These are phyloP conservation scores for Calonectria crousiana DNA, from an alignment of 2,329 filamentous ascomycete species.

Conservation along the genomic window DNA sequence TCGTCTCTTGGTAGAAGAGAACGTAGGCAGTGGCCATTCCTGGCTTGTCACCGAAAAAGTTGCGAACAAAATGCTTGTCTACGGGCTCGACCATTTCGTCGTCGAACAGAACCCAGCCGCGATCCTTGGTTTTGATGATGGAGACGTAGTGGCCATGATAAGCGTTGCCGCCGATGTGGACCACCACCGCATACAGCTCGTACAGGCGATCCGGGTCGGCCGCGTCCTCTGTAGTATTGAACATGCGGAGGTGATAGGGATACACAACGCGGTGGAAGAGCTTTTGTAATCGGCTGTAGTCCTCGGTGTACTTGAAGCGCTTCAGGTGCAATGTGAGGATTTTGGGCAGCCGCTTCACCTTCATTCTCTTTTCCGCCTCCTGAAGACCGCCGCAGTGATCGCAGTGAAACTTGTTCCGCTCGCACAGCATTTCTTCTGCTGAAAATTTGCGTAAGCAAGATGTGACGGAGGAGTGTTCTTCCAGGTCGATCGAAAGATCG, in stretches of 20 bases:
- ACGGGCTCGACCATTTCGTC: conserved; percentile 99
- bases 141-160: conserved; percentile 98
- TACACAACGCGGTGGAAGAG: conserved; percentile 97
- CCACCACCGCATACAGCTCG: conserved; percentile 95
- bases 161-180: conserved; percentile 96
- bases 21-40: conserved; percentile 96
- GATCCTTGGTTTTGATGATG: conserved; percentile 96
- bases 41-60: conserved; percentile 95
- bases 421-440: conserved; percentile 97
- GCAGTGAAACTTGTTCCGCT: conserved; percentile 98
- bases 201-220: conserved; percentile 94
- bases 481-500: conserved; percentile 94
- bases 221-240: conserved; percentile 97
- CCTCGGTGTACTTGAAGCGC: conserved; percentile 98
- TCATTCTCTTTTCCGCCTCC: conserved; percentile 99
- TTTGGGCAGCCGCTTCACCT: conserved; percentile 93
- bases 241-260: conserved; percentile 94
- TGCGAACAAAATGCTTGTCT: conserved; percentile 94
- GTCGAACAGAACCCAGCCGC: conserved; percentile 96
- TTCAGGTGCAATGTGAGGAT: conserved; percentile 94
- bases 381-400: conserved; percentile 96
- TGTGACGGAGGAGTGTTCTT: conserved; percentile 95
- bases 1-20: conserved; percentile 95
- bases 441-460: conserved; percentile 97
- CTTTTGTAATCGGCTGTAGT: conserved; percentile 93